A percentile compares a stretch with the other conserved stretches of the same genome.
phyloP scores from a whole-genome alignment of 2,329 filamentous ascomycete species.

The Periconia digitata region DNA sequence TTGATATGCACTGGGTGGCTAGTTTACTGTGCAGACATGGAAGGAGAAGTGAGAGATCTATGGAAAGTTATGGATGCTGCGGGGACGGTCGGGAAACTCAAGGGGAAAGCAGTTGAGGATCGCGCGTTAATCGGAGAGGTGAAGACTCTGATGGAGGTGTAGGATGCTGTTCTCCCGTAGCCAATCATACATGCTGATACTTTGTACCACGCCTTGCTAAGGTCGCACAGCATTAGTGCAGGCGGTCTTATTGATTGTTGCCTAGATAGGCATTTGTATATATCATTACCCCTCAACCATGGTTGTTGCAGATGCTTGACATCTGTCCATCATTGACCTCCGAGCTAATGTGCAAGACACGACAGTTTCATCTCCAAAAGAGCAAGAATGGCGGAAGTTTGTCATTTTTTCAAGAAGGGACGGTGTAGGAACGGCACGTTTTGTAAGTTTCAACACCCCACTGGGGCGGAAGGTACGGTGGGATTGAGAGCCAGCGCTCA shows the following conservation, averaged over 20 bases:
- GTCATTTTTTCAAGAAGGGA: slow-evolving; percentile 4
- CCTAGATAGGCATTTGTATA: no score
- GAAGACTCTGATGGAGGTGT: slow-evolving; percentile 31
- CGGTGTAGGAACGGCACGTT: slow-evolving; percentile 5
- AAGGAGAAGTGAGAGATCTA: slow-evolving; percentile 79
- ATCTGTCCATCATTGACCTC: no score
- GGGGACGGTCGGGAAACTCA: slow-evolving; percentile 55
- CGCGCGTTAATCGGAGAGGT: slow-evolving; percentile 40
- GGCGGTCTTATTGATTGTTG: no score
- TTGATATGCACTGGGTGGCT: slow-evolving; percentile 75
- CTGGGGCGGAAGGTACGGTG: background rate
- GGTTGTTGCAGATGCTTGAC: no score
- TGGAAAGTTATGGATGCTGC: slow-evolving; percentile 74
- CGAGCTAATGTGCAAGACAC: no score
- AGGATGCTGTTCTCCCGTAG: no score
- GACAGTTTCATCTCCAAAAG: no score
- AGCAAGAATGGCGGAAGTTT: background rate
- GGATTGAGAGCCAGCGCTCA: background rate
- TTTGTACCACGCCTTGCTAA: background rate
- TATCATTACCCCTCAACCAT: no score
- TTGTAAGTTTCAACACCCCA: background rate
- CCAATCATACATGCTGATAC: background rate
- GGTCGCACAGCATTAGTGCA: no score
- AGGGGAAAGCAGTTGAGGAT: slow-evolving; percentile 27
- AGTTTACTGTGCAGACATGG: slow-evolving; percentile 67